phyloP scores from a whole-genome alignment of 2,329 filamentous ascomycete genomes.

The Thermomyces lanuginosus region DNA sequence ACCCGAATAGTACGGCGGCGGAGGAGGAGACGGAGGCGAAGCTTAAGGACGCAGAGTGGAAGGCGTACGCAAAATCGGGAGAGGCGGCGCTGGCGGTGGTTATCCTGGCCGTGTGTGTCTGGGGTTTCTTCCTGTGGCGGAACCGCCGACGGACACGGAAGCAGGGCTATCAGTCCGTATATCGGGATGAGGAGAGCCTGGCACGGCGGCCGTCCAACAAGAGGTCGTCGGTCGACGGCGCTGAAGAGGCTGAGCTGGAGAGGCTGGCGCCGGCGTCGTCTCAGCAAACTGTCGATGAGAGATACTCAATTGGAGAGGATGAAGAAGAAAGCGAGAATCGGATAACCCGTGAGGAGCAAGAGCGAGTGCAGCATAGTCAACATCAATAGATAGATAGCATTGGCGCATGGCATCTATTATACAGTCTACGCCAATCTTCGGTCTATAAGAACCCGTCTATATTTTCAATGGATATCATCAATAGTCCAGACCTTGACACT shows the following conservation, averaged over 20 bases:
- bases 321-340: too few species aligned
- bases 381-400: too few species aligned
- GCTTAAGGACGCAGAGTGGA: conserved; percentile 72
- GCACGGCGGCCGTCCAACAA: conserved; percentile 11
- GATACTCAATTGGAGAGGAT: too few species aligned
- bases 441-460: too few species aligned
- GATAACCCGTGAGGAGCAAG: too few species aligned
- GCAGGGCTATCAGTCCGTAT: conserved; percentile 28
- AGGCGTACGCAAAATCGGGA: conserved; percentile 73
- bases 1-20: conserved; percentile 47
- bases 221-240: conserved; percentile 5
- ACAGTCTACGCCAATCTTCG: too few species aligned
- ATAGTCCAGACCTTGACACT: conserved; percentile 69
- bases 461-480: conserved; percentile 4
- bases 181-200: conserved; percentile 25
- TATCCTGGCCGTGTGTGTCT: conserved; percentile 51
- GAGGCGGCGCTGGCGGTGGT: conserved; percentile 75
- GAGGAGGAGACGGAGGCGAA: conserved; percentile 54
- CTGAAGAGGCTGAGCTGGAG: too few species aligned
- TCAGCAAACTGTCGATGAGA: too few species aligned
- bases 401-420: too few species aligned
- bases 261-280: too few species aligned
- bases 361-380: too few species aligned
- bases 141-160: conserved; percentile 31
- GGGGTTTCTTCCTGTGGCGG: conserved; percentile 55